Conservation (phyloP, 1,284 basidiomycete species). For the Cryptococcus sp. region DNA sequence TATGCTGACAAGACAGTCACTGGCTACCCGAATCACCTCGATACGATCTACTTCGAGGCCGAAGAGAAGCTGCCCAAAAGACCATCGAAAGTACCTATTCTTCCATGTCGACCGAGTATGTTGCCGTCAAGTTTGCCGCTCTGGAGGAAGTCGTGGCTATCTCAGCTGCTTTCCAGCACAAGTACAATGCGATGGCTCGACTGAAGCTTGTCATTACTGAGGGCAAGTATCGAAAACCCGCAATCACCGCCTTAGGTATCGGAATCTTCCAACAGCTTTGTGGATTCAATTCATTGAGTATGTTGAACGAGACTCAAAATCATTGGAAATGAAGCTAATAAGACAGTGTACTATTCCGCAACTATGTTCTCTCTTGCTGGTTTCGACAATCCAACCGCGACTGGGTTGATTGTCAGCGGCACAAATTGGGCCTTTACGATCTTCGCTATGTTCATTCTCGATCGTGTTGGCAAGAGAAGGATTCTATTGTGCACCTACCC, state of each 20-base stretch:
- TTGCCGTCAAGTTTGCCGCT: conserved; percentile 42
- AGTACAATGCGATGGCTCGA: conserved; percentile 55
- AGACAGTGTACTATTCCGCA: conserved; percentile 35
- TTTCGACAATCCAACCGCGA: conserved; percentile 40
- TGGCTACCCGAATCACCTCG: conserved; percentile 46
- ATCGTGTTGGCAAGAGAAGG: conserved; percentile 39
- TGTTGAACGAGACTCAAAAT: not conserved
- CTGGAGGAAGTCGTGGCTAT: conserved; percentile 38
- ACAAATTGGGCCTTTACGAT: conserved; percentile 42
- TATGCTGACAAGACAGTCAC: conserved; percentile 8
- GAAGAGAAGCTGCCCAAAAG: conserved; percentile 26
- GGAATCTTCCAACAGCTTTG: conserved; percentile 56
- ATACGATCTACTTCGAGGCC: conserved; percentile 36
- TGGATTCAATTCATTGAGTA: conserved; percentile 46
- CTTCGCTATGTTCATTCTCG: conserved; percentile 39
- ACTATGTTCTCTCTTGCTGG: conserved; percentile 43
- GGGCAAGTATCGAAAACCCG: conserved; percentile 62
- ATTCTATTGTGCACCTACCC: conserved; percentile 40
- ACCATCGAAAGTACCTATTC: conserved; percentile 35
- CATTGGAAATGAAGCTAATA: not conserved
- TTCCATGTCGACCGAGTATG: conserved; percentile 32
- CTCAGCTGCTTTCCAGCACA: conserved; percentile 14
- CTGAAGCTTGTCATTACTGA: conserved; percentile 56
- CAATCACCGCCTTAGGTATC: conserved; percentile 55
- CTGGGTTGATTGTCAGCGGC: conserved; percentile 37